These are phyloP conservation scores for Candida jianshihensis DNA, from an alignment of 805 yeast species.

Conservation along the genomic window DNA sequence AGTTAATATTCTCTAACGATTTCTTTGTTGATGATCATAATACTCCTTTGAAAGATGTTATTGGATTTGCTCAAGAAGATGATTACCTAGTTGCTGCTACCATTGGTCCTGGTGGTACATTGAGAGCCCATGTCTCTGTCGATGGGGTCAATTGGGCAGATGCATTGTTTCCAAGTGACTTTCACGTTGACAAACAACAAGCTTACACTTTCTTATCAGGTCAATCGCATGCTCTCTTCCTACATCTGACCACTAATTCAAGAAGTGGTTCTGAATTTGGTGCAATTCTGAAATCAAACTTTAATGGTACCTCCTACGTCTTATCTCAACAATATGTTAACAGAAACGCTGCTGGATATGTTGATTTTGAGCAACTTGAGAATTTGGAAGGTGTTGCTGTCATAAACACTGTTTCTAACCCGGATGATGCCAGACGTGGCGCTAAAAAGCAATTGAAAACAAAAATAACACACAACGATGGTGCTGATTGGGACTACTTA, in stretches of 20 bases:
- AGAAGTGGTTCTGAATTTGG: slow-evolving; percentile 58
- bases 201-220: slow-evolving; percentile 80
- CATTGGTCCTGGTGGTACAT: slow-evolving; percentile 39
- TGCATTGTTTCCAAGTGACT: slow-evolving; percentile 67
- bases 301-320: slow-evolving; percentile 84
- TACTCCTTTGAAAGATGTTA: slow-evolving; percentile 46
- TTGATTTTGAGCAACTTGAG: slow-evolving; percentile 81
- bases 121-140: slow-evolving; percentile 66
- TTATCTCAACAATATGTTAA: slow-evolving; percentile 64
- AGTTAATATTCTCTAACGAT: slow-evolving; percentile 24
- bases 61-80: slow-evolving; percentile 70
- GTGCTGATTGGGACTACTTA: slow-evolving; percentile 75
- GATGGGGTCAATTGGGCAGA: slow-evolving; percentile 76
- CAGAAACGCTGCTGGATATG: slow-evolving; percentile 65
- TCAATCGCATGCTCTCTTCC: slow-evolving; percentile 60
- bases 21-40: slow-evolving; percentile 20
- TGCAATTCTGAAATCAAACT: slow-evolving; percentile 77
- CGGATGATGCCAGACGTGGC: slow-evolving; percentile 36
- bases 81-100: slow-evolving; percentile 71
- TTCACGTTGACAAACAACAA: slow-evolving; percentile 51
- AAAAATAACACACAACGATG: slow-evolving; percentile 81
- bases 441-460: slow-evolving; percentile 57
- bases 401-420: slow-evolving; percentile 61
- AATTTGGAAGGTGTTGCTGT: slow-evolving; percentile 81
- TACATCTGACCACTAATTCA: slow-evolving; percentile 71